Base-by-base conservation (phyloP, 2,329 filamentous ascomycete species). In the Sclerotinia trifoliorum region DNA sequence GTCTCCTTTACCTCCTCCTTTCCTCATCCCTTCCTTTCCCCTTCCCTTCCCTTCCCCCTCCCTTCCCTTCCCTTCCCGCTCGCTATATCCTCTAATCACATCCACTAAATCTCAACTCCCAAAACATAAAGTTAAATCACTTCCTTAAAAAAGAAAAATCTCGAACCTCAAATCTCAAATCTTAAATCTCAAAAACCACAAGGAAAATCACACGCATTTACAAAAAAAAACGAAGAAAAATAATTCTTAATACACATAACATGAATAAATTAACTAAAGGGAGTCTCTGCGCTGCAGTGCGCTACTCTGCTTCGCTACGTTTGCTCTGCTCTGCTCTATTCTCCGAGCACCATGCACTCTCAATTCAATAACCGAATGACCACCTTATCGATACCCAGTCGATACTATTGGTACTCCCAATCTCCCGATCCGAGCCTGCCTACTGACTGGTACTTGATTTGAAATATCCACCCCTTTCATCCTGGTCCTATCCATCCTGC, bases 191-290 rank as follows among this genome's bases (percentile, higher is more conserved):
- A 2, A 39, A 39, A 39, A 1, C 3, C 19, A 56, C 11, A 11
- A 35, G 21, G 7, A 56, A 55, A 5, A 55, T 21, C 21, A 39
- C 19, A n/a, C 15, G 29, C 10, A 24, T 24, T 2, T 35, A 6
- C 2, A 11, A 26, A 15, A 48, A n/a, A 49, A 48, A 24, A 61
- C 8, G 7, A n/a, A 4, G 2, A n/a, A 56, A 11, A 46, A 5
- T 21, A 49, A 49, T 11, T 62, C 29, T 35, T 62, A 49, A 49
- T 62, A 62, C 58, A 62, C 49, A 62, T 62, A 39, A 49, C 21
- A n/a, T 48, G 26, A 62, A 62, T 29, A 35, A 62, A 49, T 62
- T 49, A 62, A 49, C 44, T 49, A 26, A 24, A 15, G 39, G 39
- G 15, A 2, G 35, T 10, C 35, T 32, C 2, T 39, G 8, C 19